Base-by-base conservation (phyloP, 169 alveolate species). In the Eimeria falciformis region DNA sequence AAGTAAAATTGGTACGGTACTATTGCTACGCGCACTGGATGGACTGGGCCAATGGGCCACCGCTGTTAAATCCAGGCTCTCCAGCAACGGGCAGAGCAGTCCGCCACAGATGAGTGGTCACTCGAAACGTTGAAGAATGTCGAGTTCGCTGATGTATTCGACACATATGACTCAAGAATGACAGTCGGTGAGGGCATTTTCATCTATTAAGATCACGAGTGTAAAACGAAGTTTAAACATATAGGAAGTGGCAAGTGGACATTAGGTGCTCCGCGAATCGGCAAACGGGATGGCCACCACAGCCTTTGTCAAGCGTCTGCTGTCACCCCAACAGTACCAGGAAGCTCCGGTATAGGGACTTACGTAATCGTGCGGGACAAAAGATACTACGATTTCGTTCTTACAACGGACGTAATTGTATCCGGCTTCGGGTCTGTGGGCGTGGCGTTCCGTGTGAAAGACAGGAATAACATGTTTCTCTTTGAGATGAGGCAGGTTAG, bases 391-490 rank as follows among this genome's bases (percentile, higher is more conserved):
- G 97, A 96, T 85, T 91, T 91, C 66, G 94, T 92, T 23, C 91
- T 95, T 73, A 85, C 95, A 29, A 95, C 94, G 9, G 95, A 96
- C 81, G 73, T 96, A 18, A 62, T 94, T 77, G 93, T 91, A 23
- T 93, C 94, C 69, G 96, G 97, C 12, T 89, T 95, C 68, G 97
- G 97, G 9, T 94, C 96, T 3, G 95, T 95, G 45, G 97, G 97
- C 71, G 62, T 96, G 21, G 92, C 95, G 11, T 96, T 96, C 91
- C 95, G 96, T 58, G 95, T 95, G 95, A 91, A 92, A 75, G 96
- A 96, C 77, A 93, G 92, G 84, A 94, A 87, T 40, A 96, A 95
- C 90, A 94, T 93, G 92, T 96, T 93, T 85, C 93, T 96, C 87
- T 91, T 96, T 77, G 97, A 96, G 85, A 75, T 96, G 86, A 94